phyloP scores from a whole-genome alignment of 2,329 filamentous ascomycete species.

The Arthroderma sp. region DNA sequence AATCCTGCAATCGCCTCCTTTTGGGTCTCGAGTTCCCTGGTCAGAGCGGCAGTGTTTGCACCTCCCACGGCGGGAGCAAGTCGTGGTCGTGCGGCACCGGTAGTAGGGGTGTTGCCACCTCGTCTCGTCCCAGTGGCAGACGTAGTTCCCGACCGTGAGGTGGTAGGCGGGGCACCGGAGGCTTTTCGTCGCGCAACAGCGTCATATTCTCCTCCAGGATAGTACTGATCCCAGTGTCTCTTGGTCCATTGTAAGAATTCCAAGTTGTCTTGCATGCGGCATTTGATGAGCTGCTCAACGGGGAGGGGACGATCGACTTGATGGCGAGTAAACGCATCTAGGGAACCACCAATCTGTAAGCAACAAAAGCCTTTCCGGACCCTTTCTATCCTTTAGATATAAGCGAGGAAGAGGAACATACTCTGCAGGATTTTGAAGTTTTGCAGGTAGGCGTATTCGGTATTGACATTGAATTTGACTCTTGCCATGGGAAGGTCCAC shows the following conservation, averaged over 20 bases:
- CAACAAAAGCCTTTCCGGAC: neutral
- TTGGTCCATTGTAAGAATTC: slow-evolving; percentile 98
- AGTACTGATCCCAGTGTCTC: slow-evolving; percentile 96
- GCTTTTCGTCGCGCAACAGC: slow-evolving; percentile 74
- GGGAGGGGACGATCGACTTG: slow-evolving; percentile 79
- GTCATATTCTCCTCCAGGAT: slow-evolving; percentile 93
- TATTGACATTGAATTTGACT: slow-evolving; percentile 97
- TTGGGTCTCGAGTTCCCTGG: slow-evolving; percentile 72
- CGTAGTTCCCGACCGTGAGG: slow-evolving; percentile 35
- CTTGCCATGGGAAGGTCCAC: slow-evolving; percentile 85
- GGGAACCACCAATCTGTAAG: neutral
- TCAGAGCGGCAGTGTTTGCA: slow-evolving; percentile 56
- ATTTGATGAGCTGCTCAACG: slow-evolving; percentile 81
- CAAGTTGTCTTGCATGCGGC: slow-evolving; percentile 99
- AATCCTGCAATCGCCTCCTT: slow-evolving; percentile 93
- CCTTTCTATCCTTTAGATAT: neutral
- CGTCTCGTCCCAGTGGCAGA: slow-evolving; percentile 37
- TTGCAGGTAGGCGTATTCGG: slow-evolving; percentile 92
- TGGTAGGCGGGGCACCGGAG: slow-evolving; percentile 45
- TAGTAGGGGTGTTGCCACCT: slow-evolving; percentile 48
- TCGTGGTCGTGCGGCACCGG: slow-evolving; percentile 34
- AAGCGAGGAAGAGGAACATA: slow-evolving; percentile 35
- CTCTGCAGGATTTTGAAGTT: slow-evolving; percentile 98
- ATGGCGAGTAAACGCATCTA: slow-evolving; percentile 71
- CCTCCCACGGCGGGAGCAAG: slow-evolving; percentile 27